These are phyloP conservation scores for Boletus bicolor DNA, from an alignment of 768 basidiomycete species.

Conservation along the genomic window DNA sequence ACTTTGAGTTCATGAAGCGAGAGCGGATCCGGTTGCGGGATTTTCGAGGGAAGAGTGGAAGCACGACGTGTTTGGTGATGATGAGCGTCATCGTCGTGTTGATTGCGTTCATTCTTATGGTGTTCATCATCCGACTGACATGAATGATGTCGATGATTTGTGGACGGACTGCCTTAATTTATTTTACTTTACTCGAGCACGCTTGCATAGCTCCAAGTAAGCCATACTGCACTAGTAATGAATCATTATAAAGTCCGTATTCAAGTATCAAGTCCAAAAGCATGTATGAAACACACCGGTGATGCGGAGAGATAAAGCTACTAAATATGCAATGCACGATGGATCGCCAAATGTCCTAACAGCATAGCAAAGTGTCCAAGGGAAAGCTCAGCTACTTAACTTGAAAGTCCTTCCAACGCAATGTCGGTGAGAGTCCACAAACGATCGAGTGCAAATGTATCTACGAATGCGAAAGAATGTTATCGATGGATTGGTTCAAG, in stretches of 20 bases:
- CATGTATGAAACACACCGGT: conserved; percentile 1
- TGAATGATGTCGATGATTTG: conserved; percentile 15
- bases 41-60: conserved; percentile 58
- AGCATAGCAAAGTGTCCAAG: conserved; percentile 9
- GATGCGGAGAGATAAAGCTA: conserved; percentile 6
- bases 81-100: conserved; percentile 63
- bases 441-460: conserved; percentile 1
- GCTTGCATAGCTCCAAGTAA: background rate
- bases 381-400: background rate
- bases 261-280: conserved; percentile 11
- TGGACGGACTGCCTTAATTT: background rate
- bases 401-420: conserved; percentile 6
- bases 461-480: conserved; percentile 56
- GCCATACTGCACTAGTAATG: background rate
- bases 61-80: conserved; percentile 72
- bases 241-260: conserved; percentile 9
- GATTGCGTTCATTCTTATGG: conserved; percentile 67
- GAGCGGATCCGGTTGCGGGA: conserved; percentile 60
- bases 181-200: background rate
- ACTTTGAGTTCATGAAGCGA: conserved; percentile 64
- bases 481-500: conserved; percentile 66
- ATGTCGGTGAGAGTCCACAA: conserved; percentile 3
- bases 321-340: conserved; percentile 3
- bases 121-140: conserved; percentile 68
- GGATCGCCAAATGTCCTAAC: conserved; percentile 1